Evolutionary conservation across 192 early-diverging fungal genomes (phyloP), one percentile per base, ranked within the genome.

Genomic region (Podila minutissima): DNA sequence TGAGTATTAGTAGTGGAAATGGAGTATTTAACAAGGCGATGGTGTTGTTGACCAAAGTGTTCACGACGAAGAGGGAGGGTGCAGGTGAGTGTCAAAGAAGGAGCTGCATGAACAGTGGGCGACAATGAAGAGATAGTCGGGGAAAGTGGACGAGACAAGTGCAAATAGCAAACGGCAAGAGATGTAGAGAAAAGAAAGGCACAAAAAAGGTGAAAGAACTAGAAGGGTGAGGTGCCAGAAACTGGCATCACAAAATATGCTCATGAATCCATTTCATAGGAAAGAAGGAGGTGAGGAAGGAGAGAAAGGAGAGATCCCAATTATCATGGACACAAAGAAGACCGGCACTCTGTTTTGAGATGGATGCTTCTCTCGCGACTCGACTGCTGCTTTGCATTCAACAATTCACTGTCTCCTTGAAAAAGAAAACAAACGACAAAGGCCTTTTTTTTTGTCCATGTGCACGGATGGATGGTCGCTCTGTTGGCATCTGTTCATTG

Each of bases 71-170:
- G 51, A 53, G 20, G 22, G 22, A 20, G 6, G 2, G 22, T n/a
- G 53, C 11, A 55, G n/a, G 5, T 11, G n/a, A 12, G 7, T 55
- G 20, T 55, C 17, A 53, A 55, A n/a, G 22, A 55, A 7, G 17
- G 29, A 6, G 61, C 11, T 33, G 28, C 17, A 35, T 46, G 62
- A 35, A 19, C 29, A 63, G 33, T 29, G 35, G 35, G 35, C 9
- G 35, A 63, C 62, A 22, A 26, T 19, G 35, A n/a, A 33, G 22
- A 63, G 33, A 63, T 63, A 35, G 62, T 29, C 59, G 59, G 31
- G 2, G 19, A 58, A 58, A 61, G 29, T 17, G 28, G 26, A 33
- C 32, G 12, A 19, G 31, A 61, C 11, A 17, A 24, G 29, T 24
- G 29, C 59, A 24, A 61, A 33, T 58, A 9, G 20, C 53, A 60